Conservation (phyloP, 2,329 filamentous ascomycete species). For the Botrytis sinoallii region DNA sequence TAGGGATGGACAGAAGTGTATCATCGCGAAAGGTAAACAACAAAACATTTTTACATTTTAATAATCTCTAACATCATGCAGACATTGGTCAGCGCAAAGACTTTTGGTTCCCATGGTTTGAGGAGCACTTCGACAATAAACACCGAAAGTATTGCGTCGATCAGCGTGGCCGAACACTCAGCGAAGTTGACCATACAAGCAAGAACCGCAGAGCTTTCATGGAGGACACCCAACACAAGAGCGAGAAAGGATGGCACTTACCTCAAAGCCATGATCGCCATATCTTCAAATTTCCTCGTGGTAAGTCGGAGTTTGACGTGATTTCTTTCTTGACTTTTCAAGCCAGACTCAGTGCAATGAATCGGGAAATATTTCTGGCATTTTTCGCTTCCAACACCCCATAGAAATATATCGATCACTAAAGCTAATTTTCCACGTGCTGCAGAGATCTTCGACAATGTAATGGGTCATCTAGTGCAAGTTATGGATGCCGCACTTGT, state of each 20-base stretch:
- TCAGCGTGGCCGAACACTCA: neutral
- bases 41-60: neutral
- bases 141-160: neutral
- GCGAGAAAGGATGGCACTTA: neutral
- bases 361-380: neutral
- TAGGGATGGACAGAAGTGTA: neutral
- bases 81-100: neutral
- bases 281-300: neutral
- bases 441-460: neutral
- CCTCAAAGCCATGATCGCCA: neutral
- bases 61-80: neutral
- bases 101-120: neutral
- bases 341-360: neutral
- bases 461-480: neutral
- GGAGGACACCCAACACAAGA: neutral
- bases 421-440: neutral
- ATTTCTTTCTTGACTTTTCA: neutral
- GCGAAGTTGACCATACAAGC: neutral
- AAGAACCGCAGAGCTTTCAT: neutral
- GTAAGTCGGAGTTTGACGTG: neutral
- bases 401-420: too few species aligned
- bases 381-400: neutral
- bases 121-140: neutral
- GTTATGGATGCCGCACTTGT: neutral
- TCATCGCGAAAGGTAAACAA: neutral